These are phyloP conservation scores for Phyllosticta citrichinensis DNA, from an alignment of 2,329 filamentous ascomycete genomes.

Conservation along the genomic window DNA sequence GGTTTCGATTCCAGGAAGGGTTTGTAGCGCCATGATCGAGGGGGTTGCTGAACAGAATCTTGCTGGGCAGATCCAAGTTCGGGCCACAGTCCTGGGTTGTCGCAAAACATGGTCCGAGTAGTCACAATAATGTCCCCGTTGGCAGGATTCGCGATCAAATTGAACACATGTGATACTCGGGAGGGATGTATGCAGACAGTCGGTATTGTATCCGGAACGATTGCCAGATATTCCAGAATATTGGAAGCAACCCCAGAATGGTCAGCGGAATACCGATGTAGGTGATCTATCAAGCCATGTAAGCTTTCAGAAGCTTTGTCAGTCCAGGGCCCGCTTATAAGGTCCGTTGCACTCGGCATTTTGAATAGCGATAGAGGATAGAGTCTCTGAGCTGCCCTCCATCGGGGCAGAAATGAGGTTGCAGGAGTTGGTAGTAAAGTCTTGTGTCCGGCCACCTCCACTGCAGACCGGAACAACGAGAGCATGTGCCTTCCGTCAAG, in stretches of 20 bases:
- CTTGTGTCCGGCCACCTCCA: no score
- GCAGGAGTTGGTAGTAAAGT: no score
- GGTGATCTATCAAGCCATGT: no score
- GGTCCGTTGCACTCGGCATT: no score
- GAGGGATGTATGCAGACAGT: background rate
- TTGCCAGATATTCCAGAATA: background rate
- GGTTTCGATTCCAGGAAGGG: background rate
- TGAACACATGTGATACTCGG: background rate
- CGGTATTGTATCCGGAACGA: background rate
- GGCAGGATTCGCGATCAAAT: background rate
- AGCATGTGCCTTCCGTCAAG: no score
- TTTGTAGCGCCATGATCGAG: background rate
- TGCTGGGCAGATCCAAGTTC: background rate
- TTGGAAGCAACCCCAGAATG: background rate
- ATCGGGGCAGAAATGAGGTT: no score
- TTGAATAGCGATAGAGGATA: no score
- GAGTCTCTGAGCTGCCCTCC: no score
- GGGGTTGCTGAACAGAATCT: background rate
- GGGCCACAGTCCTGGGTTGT: background rate
- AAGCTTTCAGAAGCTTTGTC: no score
- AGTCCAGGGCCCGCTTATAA: no score
- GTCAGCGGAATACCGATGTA: background rate
- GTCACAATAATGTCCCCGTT: background rate
- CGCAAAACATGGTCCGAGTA: background rate
- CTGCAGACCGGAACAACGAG: no score